phyloP scores from a whole-genome alignment of 1,284 basidiomycete species.

The Pulchroboletus neoregius region DNA sequence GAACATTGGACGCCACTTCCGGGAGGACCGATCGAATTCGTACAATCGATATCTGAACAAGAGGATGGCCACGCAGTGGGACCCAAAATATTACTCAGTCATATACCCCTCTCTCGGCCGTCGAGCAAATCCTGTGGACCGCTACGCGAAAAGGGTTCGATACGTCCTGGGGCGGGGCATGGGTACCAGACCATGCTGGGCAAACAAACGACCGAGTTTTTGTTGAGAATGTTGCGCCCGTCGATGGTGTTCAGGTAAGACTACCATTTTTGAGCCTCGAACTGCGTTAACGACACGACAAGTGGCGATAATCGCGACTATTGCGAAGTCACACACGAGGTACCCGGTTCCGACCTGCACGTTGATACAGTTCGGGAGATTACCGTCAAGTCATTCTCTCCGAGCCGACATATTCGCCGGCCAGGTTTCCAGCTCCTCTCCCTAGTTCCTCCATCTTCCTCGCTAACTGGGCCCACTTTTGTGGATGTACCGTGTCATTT shows the following conservation, averaged over 20 bases:
- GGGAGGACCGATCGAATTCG: constrained; percentile 67
- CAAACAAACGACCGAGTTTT: constrained; percentile 67
- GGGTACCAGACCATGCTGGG: constrained; percentile 84
- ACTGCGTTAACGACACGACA: constrained; percentile 7
- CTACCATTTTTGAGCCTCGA: neutral
- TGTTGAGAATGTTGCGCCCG: constrained; percentile 65
- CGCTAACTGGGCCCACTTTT: constrained; percentile 20
- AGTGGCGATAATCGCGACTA: constrained; percentile 90
- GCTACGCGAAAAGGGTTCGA: constrained; percentile 65
- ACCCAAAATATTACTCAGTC: constrained; percentile 68
- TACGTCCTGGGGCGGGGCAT: constrained; percentile 70
- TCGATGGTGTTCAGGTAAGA: constrained; percentile 67
- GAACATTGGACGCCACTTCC: constrained; percentile 55
- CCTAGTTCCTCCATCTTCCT: constrained; percentile 45
- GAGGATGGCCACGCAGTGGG: constrained; percentile 10
- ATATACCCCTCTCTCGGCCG: constrained; percentile 78
- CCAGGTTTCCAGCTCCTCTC: constrained; percentile 88
- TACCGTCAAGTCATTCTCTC: constrained; percentile 81
- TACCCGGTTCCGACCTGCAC: constrained; percentile 25
- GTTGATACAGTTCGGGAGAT: constrained; percentile 52
- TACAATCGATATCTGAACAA: constrained; percentile 47
- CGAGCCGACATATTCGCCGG: constrained; percentile 65
- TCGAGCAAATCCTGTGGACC: constrained; percentile 74
- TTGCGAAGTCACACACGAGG: constrained; percentile 66
- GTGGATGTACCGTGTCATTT: constrained; percentile 59